Conservation (phyloP, 768 basidiomycete species). For the Hypsizygus marmoreus region DNA sequence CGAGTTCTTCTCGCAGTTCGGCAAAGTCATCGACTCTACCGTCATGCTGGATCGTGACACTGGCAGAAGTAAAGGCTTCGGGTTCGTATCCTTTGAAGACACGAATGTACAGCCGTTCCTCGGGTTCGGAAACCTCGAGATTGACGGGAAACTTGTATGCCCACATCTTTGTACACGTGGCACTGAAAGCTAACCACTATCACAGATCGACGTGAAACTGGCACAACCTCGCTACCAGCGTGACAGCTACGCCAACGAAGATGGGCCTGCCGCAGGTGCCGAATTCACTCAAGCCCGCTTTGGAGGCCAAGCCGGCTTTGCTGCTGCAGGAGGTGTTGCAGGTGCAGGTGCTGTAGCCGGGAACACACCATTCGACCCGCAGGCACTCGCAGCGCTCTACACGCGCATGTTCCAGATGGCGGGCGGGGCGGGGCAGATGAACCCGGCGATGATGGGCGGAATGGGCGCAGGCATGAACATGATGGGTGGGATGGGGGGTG, state of each 20-base stretch:
- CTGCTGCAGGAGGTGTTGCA: slow-evolving; percentile 25
- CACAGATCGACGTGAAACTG: slow-evolving; percentile 94
- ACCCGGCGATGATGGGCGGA: slow-evolving; percentile 61
- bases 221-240: slow-evolving; percentile 90
- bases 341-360: slow-evolving; percentile 32
- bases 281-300: slow-evolving; percentile 24
- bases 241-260: slow-evolving; percentile 58
- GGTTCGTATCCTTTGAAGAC: slow-evolving; percentile 95
- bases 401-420: slow-evolving; percentile 94
- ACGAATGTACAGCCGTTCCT: slow-evolving; percentile 89
- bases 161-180: neutral
- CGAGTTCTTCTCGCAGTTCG: slow-evolving; percentile 91
- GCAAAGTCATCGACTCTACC: slow-evolving; percentile 95
- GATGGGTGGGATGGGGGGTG: slow-evolving; percentile 38
- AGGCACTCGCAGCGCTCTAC: slow-evolving; percentile 90
- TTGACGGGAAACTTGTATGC: slow-evolving; percentile 93
- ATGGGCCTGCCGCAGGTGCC: slow-evolving; percentile 31
- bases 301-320: slow-evolving; percentile 40
- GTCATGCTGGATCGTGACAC: slow-evolving; percentile 99
- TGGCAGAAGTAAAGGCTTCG: slow-evolving; percentile 94
- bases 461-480: slow-evolving; percentile 44
- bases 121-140: slow-evolving; percentile 84
- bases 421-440: slow-evolving; percentile 50
- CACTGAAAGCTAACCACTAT: neutral
- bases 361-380: slow-evolving; percentile 83